Evolutionary conservation across 1,284 basidiomycete genomes (phyloP).

Genomic region (Sporisorium exsertum): DNA sequence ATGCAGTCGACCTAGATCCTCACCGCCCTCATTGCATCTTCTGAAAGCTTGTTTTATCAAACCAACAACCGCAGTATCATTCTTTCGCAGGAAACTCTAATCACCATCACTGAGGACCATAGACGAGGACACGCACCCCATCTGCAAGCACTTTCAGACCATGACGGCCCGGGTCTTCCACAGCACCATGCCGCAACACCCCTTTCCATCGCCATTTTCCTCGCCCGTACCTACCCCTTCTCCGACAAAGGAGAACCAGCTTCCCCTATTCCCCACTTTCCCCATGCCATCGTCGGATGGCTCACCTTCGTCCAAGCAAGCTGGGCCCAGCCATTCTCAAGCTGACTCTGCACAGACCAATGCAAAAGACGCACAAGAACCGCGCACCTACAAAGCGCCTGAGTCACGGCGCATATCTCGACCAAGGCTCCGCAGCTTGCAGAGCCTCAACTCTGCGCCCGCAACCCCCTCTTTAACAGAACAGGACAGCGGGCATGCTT

Average conservation of each 20-base stretch:
- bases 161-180: constrained; percentile 48
- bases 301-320: constrained; percentile 6
- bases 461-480: constrained; percentile 46
- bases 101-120: neutral
- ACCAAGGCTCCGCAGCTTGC: constrained; percentile 40
- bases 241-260: constrained; percentile 33
- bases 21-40: constrained; percentile 6
- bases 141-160: neutral
- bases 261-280: constrained; percentile 11
- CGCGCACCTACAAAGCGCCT: constrained; percentile 11
- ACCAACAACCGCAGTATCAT: neutral
- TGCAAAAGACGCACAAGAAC: neutral
- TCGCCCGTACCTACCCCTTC: constrained; percentile 40
- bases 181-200: constrained; percentile 39
- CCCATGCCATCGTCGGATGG: constrained; percentile 4
- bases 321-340: constrained; percentile 9
- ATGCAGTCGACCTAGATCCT: constrained; percentile 28
- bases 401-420: constrained; percentile 22
- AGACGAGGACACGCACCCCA: neutral
- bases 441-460: constrained; percentile 47
- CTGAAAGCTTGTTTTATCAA: neutral
- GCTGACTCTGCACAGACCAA: neutral
- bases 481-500: constrained; percentile 36
- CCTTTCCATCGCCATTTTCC: constrained; percentile 38
- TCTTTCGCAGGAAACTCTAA: neutral